These are phyloP conservation scores for Nothophaeocryptopus gaeumannii DNA, from an alignment of 2,329 filamentous ascomycete species.

Conservation along the genomic window DNA sequence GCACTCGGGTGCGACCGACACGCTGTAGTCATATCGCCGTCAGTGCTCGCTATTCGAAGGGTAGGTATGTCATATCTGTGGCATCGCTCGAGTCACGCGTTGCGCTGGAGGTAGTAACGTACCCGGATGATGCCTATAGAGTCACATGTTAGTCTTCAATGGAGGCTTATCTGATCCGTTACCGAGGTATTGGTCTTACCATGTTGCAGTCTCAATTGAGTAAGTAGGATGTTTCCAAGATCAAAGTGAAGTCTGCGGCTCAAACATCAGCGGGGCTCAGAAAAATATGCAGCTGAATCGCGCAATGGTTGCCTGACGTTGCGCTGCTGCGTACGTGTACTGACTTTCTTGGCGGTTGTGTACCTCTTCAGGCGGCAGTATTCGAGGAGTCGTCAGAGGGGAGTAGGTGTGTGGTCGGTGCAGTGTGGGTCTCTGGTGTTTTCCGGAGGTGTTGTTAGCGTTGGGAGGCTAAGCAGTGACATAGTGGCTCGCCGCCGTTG, in stretches of 20 bases:
- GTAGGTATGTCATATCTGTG: not conserved
- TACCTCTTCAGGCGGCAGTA: too few species aligned
- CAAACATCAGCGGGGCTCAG: too few species aligned
- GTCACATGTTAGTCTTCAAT: constrained; percentile 8
- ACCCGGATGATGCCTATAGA: constrained; percentile 23
- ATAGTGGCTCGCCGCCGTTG: too few species aligned
- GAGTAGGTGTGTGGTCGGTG: not conserved
- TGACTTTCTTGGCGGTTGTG: too few species aligned
- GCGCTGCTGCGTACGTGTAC: too few species aligned
- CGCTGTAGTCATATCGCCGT: constrained; percentile 50
- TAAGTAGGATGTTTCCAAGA: constrained; percentile 8
- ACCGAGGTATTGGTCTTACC: constrained; percentile 8
- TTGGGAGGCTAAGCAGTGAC: not conserved
- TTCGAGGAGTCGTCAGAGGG: too few species aligned
- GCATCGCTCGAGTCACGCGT: constrained; percentile 7
- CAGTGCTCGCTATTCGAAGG: constrained; percentile 1
- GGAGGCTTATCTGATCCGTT: not conserved
- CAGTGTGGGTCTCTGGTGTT: not conserved
- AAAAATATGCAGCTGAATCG: constrained; percentile 5
- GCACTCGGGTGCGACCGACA: constrained; percentile 70
- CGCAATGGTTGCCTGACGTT: not conserved
- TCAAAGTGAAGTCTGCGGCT: not conserved
- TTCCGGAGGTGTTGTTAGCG: not conserved
- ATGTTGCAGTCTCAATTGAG: constrained; percentile 12
- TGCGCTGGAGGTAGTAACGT: constrained; percentile 9